phyloP scores from a whole-genome alignment of 495 filamentous ascomycete species.

The Baudoinia panamericana region DNA sequence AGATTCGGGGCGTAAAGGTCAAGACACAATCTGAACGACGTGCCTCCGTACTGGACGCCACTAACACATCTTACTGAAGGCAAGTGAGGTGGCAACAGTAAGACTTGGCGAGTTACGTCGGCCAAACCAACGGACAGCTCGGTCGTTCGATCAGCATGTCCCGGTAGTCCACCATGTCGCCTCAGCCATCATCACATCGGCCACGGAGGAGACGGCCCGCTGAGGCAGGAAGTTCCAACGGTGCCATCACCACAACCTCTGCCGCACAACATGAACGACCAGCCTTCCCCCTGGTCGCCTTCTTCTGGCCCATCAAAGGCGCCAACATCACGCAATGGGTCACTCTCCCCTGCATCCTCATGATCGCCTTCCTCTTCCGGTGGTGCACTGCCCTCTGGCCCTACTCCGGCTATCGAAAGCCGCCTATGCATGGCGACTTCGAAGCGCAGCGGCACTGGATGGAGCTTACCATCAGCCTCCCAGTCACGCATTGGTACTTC shows the following conservation, averaged over 20 bases:
- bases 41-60: too few species aligned
- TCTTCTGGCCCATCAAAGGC: conserved; percentile 80
- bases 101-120: too few species aligned
- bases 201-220: conserved; percentile 48
- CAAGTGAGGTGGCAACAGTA: too few species aligned
- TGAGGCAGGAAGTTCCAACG: conserved; percentile 36
- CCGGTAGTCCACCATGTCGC: conserved; percentile 10
- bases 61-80: too few species aligned
- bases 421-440: conserved; percentile 92
- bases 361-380: conserved; percentile 80
- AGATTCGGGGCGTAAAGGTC: too few species aligned
- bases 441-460: conserved; percentile 98
- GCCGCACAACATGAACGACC: conserved; percentile 35
- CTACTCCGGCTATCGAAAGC: conserved; percentile 74
- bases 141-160: too few species aligned
- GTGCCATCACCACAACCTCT: conserved; percentile 36
- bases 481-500: conserved; percentile 91
- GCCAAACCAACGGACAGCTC: too few species aligned
- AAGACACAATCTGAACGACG: too few species aligned
- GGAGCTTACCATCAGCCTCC: conserved; percentile 83
- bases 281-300: conserved; percentile 76
- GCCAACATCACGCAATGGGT: conserved; percentile 78
- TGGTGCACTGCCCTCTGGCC: conserved; percentile 89
- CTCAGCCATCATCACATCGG: conserved; percentile 35
- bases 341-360: conserved; percentile 69